Base-by-base conservation (phyloP, 139 green algal genomes). In the Trebouxia sp. region DNA sequence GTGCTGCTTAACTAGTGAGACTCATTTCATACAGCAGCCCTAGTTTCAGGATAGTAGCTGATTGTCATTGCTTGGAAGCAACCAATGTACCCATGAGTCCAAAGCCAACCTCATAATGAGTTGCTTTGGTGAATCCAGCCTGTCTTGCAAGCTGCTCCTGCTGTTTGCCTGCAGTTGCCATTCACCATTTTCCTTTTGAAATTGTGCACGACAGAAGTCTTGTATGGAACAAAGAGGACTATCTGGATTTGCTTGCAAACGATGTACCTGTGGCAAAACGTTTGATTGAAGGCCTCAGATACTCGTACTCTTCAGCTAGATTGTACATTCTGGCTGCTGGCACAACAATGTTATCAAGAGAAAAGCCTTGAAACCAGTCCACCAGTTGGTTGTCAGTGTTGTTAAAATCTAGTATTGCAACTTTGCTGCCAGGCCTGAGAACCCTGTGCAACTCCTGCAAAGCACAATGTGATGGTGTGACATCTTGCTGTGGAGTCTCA, bases 331-430 rank as follows among this genome's bases (percentile, higher is more conserved):
- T 39, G 0, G 96, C 96, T 0, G 89, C 88, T 1, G 96, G 96
- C 42, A 99, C 96, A 32, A 99, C 96, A 47, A 98, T 70, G 37
- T 83, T 86, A 39, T 94, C 84, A 39, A 98, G 81, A 20, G 93
- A 83, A 32, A 84, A 37, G 76, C 85, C 87, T 82, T 94, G 93
- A 48, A 93, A 81, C 3, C 79, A 56, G 53, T 95, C 92, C 9
- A 91, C 79, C 6, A 91, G 8, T 3, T 88, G 75, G 75, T 95
- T 85, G 32, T 65, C 78, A 32, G 83, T 85, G 88, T 98, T 96
- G 88, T 99, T 99, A 87, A 99, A 99, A 88, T 99, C 97, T 47
- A 99, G 87, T 37, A 99, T 89, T 24, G 94, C 93, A 0, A 84
- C 92, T 3, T 66, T 86, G 12, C 78, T 85, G 42, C 94, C 93